Percentiles rank a stretch among this genome's conserved stretches.
phyloP scores from a whole-genome alignment of 2,329 filamentous ascomycete species.

The Paraconiothyrium brasiliense region DNA sequence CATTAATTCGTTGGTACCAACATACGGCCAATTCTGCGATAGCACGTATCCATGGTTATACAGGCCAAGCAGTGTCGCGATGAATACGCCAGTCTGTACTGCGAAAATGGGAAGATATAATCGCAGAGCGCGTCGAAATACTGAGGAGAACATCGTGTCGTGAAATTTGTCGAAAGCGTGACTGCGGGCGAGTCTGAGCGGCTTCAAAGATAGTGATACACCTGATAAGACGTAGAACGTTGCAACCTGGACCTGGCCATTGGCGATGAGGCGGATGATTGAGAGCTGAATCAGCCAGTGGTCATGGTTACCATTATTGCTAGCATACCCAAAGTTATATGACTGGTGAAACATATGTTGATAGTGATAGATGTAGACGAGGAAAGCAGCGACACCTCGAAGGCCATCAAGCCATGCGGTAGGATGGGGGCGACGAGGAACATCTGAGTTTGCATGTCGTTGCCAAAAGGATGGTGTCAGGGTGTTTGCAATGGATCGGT shows the following conservation, averaged over 20 bases:
- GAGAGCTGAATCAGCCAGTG: slow-evolving; percentile 59
- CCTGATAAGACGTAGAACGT: slow-evolving; percentile 60
- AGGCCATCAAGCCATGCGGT: slow-evolving; percentile 62
- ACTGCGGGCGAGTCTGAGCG: slow-evolving; percentile 51
- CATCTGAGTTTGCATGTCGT: not conserved
- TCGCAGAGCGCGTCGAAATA: slow-evolving; percentile 58
- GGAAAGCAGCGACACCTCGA: slow-evolving; percentile 69
- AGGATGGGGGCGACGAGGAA: not conserved
- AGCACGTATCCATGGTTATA: slow-evolving; percentile 26
- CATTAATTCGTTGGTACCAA: slow-evolving; percentile 26
- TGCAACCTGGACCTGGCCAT: slow-evolving; percentile 64
- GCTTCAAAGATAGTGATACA: slow-evolving; percentile 57
- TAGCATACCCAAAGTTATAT: slow-evolving; percentile 51
- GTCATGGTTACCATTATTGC: slow-evolving; percentile 60
- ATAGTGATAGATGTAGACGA: slow-evolving; percentile 67
- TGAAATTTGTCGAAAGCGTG: slow-evolving; percentile 49
- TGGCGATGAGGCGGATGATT: slow-evolving; percentile 66
- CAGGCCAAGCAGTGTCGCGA: slow-evolving; percentile 24
- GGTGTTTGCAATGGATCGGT: not conserved
- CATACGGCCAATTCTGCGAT: slow-evolving; percentile 28
- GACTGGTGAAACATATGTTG: slow-evolving; percentile 68
- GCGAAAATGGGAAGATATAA: slow-evolving; percentile 60
- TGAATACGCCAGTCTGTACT: slow-evolving; percentile 56
- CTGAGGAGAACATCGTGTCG: slow-evolving; percentile 55
- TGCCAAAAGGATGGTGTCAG: slow-evolving; percentile 1